Base-by-base conservation (phyloP, 2,329 filamentous ascomycete species). In the Fusarium falciforme region DNA sequence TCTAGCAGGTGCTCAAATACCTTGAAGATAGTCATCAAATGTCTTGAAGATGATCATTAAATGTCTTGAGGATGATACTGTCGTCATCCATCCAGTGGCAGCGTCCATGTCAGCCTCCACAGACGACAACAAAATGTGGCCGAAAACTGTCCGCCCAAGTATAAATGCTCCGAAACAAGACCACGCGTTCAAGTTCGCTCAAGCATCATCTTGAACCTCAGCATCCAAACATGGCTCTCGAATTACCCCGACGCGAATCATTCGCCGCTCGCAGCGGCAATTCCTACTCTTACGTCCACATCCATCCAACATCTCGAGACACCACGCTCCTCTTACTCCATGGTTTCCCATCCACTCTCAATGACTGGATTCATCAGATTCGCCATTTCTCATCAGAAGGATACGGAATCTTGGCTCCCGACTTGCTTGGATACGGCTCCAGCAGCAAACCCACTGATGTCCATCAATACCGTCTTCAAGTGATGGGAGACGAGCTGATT, bases 301-400 rank as follows among this genome's bases (percentile, higher is more conserved):
- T 78, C 5, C 76, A 71, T 5, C 49, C 76, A 5, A 68, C 61
- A 1, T 29, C 69, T 1, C 61, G 49, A 8, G 64, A 75, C 9
- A 71, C 78, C 6, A 86, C 85, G 0, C 75, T 88, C 5, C 78
- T 89, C 16, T 80, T 88, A 64, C 80, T 88, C 14, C 87, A 88
- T 70, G 86, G 87, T 36, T 86, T 87, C 59, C 86, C 86, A 31
- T 86, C 85, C 6, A 84, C 83, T 38, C 79, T 81, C 14, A 78
- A 81, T 36, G 86, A 88, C 78, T 88, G 85, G 83, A 66, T 78
- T 5, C 74, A 80, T 62, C 84, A 86, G 64, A 77, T 85, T 6
- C 42, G 64, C 0, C 70, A 80, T 64, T 82, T 87, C 59, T 71
- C 77, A 1, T 61, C 76, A 0, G 36, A 68, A 3, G 85, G 84